Evolutionary conservation across 371 early-diverging fungal genomes (phyloP).

Genomic region (Apophysomyces elegans): DNA sequence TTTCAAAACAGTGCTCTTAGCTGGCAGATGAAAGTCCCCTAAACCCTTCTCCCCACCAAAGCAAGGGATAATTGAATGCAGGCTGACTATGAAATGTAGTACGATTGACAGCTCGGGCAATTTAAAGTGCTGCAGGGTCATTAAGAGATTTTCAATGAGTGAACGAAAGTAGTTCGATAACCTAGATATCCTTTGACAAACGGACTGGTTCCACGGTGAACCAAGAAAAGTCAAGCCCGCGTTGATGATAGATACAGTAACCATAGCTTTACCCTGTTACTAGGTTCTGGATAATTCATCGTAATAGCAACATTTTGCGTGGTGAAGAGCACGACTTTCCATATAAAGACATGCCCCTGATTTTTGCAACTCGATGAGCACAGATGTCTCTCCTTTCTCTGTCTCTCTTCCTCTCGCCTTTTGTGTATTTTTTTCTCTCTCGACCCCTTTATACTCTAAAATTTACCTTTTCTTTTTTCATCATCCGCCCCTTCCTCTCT

Average conservation of each 20-base stretch:
- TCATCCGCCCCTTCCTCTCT: neutral
- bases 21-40: too few relatives aligned
- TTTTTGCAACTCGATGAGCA: slow-evolving; percentile 15
- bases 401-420: slow-evolving; percentile 15
- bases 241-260: too few relatives aligned
- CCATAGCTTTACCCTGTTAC: neutral
- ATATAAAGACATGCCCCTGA: slow-evolving; percentile 5
- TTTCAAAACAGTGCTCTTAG: too few relatives aligned
- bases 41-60: too few relatives aligned
- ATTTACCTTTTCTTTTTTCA: neutral
- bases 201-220: too few relatives aligned
- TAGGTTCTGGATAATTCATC: neutral
- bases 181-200: too few relatives aligned
- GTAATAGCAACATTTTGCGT: slow-evolving; percentile 5
- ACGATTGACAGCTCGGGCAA: neutral
- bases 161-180: too few relatives aligned
- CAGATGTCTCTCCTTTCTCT: slow-evolving; percentile 8
- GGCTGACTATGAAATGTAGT: neutral
- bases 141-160: too few relatives aligned
- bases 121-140: too few relatives aligned
- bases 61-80: neutral
- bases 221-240: too few relatives aligned
- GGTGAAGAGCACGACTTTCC: neutral
- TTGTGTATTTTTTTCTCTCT: slow-evolving; percentile 5
- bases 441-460: neutral